Evolutionary conservation across 164 flowering plant genomes (phyloP).

Genomic region (Piper betle): DNA sequence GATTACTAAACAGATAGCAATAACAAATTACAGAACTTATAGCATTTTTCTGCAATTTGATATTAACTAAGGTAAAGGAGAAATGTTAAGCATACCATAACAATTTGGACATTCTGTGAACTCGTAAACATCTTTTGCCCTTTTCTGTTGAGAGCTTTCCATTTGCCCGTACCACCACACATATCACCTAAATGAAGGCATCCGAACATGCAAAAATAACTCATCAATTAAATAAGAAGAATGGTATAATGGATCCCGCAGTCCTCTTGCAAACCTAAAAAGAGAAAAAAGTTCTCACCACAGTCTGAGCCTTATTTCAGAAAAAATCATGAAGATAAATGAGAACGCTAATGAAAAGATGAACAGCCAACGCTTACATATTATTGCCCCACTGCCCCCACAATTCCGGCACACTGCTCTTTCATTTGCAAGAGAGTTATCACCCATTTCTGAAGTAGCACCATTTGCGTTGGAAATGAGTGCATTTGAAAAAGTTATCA

Average conservation of each 20-base stretch:
- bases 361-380: conserved; percentile 45
- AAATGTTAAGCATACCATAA: conserved; percentile 44
- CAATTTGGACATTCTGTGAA: conserved; percentile 97
- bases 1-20: background rate
- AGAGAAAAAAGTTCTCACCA: too few relatives aligned
- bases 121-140: conserved; percentile 88
- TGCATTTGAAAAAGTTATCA: conserved; percentile 26
- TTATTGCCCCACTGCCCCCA: conserved; percentile 78
- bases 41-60: background rate
- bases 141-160: conserved; percentile 96
- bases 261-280: too few relatives aligned
- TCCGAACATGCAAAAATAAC: conserved; percentile 15
- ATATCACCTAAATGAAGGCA: conserved; percentile 69
- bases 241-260: background rate
- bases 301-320: background rate
- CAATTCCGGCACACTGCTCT: conserved; percentile 75
- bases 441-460: conserved; percentile 23
- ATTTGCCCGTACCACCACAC: conserved; percentile 99
- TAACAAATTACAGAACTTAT: background rate
- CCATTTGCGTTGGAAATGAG: conserved; percentile 24
- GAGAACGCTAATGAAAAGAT: background rate
- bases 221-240: conserved; percentile 7
- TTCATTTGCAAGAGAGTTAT: conserved; percentile 22
- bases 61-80: background rate
- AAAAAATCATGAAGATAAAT: conserved; percentile 12